phyloP scores from a whole-genome alignment of 768 basidiomycete genomes.

The Boletus sp. region DNA sequence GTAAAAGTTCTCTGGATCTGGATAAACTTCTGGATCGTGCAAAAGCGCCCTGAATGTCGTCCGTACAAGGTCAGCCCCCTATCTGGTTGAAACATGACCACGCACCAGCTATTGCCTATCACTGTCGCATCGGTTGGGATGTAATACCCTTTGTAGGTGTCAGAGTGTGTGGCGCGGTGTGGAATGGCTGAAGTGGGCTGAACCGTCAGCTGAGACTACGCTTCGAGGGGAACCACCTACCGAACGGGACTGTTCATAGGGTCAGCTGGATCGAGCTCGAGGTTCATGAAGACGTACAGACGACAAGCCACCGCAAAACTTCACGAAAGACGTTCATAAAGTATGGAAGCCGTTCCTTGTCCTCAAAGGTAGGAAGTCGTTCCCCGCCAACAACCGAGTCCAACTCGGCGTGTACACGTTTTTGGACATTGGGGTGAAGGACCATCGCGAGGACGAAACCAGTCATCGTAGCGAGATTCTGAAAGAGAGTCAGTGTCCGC shows the following conservation, averaged over 20 bases:
- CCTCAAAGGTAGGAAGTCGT: slow-evolving; percentile 4
- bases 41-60: background rate
- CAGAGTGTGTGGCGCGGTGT: background rate
- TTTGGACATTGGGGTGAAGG: background rate
- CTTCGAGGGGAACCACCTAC: background rate
- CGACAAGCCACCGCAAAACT: slow-evolving; percentile 3
- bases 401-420: background rate
- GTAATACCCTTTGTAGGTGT: slow-evolving; percentile 3
- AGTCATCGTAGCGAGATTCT: slow-evolving; percentile 4
- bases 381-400: background rate
- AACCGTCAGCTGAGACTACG: background rate
- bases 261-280: background rate
- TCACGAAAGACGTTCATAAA: slow-evolving; percentile 4
- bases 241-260: background rate
- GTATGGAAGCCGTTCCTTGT: slow-evolving; percentile 1
- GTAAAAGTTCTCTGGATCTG: background rate
- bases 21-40: background rate
- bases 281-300: background rate
- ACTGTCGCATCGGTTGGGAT: slow-evolving; percentile 2
- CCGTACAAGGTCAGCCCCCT: background rate
- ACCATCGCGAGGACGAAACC: slow-evolving; percentile 1
- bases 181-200: background rate
- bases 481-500: background rate
- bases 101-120: slow-evolving; percentile 3
- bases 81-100: background rate